Base-by-base conservation (phyloP, 2,329 filamentous ascomycete species). In the Chrysoporthe puriensis region DNA sequence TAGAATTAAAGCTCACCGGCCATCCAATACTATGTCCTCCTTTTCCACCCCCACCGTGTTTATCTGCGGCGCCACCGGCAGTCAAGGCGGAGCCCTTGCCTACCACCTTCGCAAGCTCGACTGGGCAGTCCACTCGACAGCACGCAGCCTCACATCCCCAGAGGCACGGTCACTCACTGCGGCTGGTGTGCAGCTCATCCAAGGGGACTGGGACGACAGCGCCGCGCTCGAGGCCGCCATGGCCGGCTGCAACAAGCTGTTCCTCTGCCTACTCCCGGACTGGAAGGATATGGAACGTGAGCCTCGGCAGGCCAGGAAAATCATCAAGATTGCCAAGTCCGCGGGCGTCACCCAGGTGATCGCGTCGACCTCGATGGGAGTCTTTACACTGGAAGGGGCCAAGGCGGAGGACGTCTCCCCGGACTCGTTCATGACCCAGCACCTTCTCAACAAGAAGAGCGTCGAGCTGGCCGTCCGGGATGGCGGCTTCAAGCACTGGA, bases 201-300 rank as follows among this genome's bases (percentile, higher is more conserved):
- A 65, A 13, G 71, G 72, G 13, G 66, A 71, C 68, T 74, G 71
- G 71, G 71, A 74, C 52, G 64, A 73, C 50, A 56, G 60, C 36
- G 50, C 58, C 2, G 63, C 66, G 2, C 68, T 73, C 4, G 50
- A 18, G 5, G 56, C 62, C 21, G 67, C 60, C 14, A 57, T 73
- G 18, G 44, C 62, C n/a, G 72, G 71, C 7, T 73, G 72, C 50
- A 62, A 68, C 16, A 71, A 71, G 18, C 66, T 73, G 4, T 74
- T 71, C 62, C 36, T 73, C 6, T 70, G 71, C 21, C 57, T 70
- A 0, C 16, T 61, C 48, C 67, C 70, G 1, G 64, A 63, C 63
- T 68, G 69, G 48, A 56, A 68, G 43, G 43, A 44, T 14, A 44
- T 14, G 43, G 43, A 44, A 11, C 11, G 11, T 14, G 43, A 71